Base-by-base conservation (phyloP, 2,329 filamentous ascomycete genomes). In the Phialophora verrucosa region DNA sequence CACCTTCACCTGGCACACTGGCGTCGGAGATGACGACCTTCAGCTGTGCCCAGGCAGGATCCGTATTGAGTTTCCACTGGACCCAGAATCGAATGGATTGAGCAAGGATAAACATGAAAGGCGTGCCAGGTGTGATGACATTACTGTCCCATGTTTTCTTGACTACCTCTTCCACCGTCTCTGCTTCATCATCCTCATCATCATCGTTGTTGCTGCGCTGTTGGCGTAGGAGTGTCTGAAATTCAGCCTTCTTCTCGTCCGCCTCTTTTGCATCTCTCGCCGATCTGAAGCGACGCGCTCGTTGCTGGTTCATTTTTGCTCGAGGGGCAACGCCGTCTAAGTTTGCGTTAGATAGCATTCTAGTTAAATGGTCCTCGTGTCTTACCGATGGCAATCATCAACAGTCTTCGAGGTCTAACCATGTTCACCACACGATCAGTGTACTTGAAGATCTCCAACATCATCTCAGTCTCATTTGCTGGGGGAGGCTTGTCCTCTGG, bases 221-320 rank as follows among this genome's bases (percentile, higher is more conserved):
- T 72, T 91, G 88, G 75, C 90, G 91, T 62, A 98, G 84, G 76
- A 97, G 83, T 74, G 94, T 93, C 66, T 93, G 83, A 57, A 97
- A 89, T 76, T 97, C 92, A 70, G 90, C 88, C 75, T 96, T 96
- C 76, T 97, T 92, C 65, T 90, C 88, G 75, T 96, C 93, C 77
- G 97, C 97, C 77, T 98, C 93, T 75, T 92, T 89, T 17, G 95
- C 95, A 77, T 99, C 95, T 77, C 94, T 92, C 1, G 93, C 95
- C 25, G 94, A 91, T 69, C 95, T 90, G 81, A 99, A 99, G 74
- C 95, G 92, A 78, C 95, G 88, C 50, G 95, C 96, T 69, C 95
- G 92, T 81, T 99, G 95, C 78, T 99, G 96, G 78, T 99, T 99
- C 95, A 99, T 99, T 81, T 99, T 99, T 66, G 96, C 96, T 78